Conservation (phyloP, 331 rosid genomes). For the Spiraea crenata region DNA sequence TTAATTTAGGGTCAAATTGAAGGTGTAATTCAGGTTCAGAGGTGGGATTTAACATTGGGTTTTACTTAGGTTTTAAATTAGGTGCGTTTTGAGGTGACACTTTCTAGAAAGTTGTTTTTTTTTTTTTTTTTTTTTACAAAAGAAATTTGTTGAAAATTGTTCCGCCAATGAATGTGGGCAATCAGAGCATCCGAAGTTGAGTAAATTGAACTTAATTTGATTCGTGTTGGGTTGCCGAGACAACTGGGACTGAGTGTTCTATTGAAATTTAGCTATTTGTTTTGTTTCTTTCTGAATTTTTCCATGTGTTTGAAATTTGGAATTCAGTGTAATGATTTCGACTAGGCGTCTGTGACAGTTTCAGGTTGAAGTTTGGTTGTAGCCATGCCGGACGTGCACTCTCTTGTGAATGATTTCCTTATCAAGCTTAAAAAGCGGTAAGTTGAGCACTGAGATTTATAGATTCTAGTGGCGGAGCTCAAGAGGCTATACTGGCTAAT, state of each 20-base stretch:
- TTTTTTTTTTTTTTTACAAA: no score
- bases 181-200: neutral
- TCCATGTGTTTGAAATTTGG: no score
- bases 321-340: no score
- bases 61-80: neutral
- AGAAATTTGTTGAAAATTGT: no score
- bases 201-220: neutral
- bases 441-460: neutral
- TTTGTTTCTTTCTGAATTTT: no score
- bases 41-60: neutral
- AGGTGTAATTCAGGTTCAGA: neutral
- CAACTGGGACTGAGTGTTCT: neutral
- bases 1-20: neutral
- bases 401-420: constrained; percentile 68
- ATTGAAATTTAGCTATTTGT: no score
- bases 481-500: neutral
- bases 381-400: constrained; percentile 81
- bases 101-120: no score
- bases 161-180: neutral
- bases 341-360: neutral
- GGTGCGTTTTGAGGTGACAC: neutral
- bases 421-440: constrained; percentile 77
- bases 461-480: neutral
- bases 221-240: neutral
- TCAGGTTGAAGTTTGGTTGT: neutral